A percentile compares a stretch with the other conserved stretches of the same genome.
phyloP scores from a whole-genome alignment of 1,284 basidiomycete genomes.

The Trametes polyzona region DNA sequence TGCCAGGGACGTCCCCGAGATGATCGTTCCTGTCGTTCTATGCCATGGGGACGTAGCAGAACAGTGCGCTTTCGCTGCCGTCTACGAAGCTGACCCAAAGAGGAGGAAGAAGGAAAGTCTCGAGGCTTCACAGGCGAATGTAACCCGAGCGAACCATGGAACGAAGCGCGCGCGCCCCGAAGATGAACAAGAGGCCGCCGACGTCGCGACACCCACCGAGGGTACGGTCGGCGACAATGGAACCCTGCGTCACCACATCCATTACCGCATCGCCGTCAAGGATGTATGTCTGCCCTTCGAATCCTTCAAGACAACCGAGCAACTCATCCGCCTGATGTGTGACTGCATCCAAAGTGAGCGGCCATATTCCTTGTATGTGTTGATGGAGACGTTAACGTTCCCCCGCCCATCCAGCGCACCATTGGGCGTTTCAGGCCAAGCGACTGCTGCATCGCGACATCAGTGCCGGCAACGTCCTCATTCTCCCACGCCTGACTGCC shows the following conservation, averaged over 20 bases:
- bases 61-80: neutral
- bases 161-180: too few species aligned
- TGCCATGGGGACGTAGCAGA: slow-evolving; percentile 3
- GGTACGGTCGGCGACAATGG: neutral
- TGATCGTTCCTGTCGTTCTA: neutral
- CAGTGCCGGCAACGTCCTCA: slow-evolving; percentile 17
- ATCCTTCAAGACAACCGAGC: neutral
- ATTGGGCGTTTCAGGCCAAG: neutral
- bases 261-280: slow-evolving; percentile 8
- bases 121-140: too few species aligned
- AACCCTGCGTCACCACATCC: slow-evolving; percentile 1
- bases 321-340: slow-evolving; percentile 1
- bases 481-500: neutral
- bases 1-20: neutral
- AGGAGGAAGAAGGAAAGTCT: neutral
- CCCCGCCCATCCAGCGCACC: slow-evolving; percentile 12
- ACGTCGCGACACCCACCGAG: too few species aligned
- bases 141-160: too few species aligned
- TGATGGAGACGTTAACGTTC: too few species aligned
- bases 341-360: slow-evolving; percentile 2
- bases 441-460: slow-evolving; percentile 13
- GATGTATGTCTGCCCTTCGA: slow-evolving; percentile 10
- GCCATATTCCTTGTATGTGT: too few species aligned
- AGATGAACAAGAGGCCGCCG: too few species aligned
- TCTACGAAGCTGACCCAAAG: neutral